phyloP scores from a whole-genome alignment of 2,329 filamentous ascomycete species.

The Leptographium wingfieldii region DNA sequence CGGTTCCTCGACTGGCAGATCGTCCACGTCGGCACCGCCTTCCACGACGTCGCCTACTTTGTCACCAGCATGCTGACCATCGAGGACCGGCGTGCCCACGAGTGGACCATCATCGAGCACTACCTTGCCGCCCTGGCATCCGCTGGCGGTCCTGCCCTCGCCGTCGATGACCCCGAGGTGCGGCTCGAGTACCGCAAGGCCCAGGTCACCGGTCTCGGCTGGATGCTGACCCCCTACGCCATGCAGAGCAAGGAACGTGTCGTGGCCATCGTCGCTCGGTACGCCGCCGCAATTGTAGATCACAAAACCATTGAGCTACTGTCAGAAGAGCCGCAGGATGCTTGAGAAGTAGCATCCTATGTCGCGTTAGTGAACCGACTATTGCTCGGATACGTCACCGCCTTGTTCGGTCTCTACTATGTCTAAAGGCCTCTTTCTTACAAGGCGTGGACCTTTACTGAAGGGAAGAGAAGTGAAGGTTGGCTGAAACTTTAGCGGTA shows the following conservation, averaged over 20 bases:
- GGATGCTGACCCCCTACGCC: conserved; percentile 21
- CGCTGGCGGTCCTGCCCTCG: not conserved
- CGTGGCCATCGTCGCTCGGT: conserved; percentile 20
- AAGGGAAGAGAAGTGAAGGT: too few relatives aligned
- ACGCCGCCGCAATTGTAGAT: conserved; percentile 21
- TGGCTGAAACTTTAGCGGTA: too few relatives aligned
- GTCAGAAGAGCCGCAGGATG: not conserved
- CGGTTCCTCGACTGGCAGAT: conserved; percentile 26
- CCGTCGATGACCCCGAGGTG: conserved; percentile 5
- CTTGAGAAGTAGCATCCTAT: too few relatives aligned
- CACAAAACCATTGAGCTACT: conserved; percentile 15
- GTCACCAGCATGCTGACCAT: conserved; percentile 19
- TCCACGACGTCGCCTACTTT: conserved; percentile 25
- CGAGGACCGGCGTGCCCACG: conserved; percentile 20
- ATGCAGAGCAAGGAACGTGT: conserved; percentile 23
- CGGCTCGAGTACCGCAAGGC: conserved; percentile 20
- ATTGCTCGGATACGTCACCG: too few relatives aligned
- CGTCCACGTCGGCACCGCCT: conserved; percentile 21
- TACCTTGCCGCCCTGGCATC: conserved; percentile 15
- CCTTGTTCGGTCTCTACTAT: too few relatives aligned
- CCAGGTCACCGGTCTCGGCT: conserved; percentile 21
- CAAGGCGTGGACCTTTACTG: too few relatives aligned
- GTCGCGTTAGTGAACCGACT: too few relatives aligned
- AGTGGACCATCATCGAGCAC: conserved; percentile 21
- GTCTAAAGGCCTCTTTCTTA: too few relatives aligned